phyloP scores from a whole-genome alignment of 2,329 filamentous ascomycete species.

The Pseudogymnoascus sp. region DNA sequence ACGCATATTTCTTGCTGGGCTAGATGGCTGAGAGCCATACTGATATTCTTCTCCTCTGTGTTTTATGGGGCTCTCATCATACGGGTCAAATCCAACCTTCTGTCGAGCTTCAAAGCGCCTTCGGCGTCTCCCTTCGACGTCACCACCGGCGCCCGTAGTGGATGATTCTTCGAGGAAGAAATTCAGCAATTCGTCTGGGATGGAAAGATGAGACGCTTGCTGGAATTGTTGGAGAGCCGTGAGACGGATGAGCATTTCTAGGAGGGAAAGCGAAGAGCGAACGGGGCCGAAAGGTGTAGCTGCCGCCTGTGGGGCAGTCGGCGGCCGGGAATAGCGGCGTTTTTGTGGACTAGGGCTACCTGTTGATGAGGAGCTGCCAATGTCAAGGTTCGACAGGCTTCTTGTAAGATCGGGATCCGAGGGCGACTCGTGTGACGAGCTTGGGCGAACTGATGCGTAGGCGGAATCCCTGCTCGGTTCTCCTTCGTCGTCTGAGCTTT shows the following conservation, averaged over 20 bases:
- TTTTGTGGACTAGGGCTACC: conserved; percentile 11
- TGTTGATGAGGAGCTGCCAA: conserved; percentile 20
- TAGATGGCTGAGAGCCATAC: not conserved
- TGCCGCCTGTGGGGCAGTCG: not conserved
- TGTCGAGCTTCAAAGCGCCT: conserved; percentile 51
- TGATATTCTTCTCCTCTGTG: conserved; percentile 54
- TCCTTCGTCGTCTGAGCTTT: conserved; percentile 20
- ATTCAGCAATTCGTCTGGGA: conserved; percentile 64
- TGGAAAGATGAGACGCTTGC: conserved; percentile 61
- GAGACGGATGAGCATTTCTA: conserved; percentile 65
- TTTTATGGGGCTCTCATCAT: conserved; percentile 63
- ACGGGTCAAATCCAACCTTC: conserved; percentile 62
- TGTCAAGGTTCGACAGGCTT: conserved; percentile 20
- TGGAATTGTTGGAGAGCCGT: conserved; percentile 67
- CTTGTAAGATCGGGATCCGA: conserved; percentile 14
- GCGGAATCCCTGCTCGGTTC: conserved; percentile 20
- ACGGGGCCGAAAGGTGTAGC: conserved; percentile 42
- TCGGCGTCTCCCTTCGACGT: conserved; percentile 51
- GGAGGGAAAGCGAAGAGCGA: conserved; percentile 59
- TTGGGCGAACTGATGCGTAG: conserved; percentile 19
- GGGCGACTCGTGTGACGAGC: conserved; percentile 15
- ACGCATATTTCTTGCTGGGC: not conserved
- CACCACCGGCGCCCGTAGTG: conserved; percentile 56
- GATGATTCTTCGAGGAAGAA: conserved; percentile 65
- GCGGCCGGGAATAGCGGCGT: not conserved